Evolutionary conservation across 2,329 filamentous ascomycete species (phyloP).

Genomic region (Arthrobotrys sinensis): DNA sequence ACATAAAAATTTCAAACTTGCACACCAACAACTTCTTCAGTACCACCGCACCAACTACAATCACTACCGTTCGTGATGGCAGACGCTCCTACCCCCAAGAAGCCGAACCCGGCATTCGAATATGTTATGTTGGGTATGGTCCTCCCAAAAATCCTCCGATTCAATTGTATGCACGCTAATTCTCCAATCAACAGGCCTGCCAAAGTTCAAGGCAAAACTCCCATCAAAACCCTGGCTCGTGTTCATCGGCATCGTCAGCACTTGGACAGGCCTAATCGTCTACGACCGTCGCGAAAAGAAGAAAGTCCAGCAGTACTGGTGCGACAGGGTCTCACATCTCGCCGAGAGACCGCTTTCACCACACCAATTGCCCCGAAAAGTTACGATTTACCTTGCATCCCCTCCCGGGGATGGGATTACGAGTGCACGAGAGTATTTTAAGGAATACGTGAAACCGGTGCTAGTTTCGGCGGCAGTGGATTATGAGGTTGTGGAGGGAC

Average conservation of each 20-base stretch:
- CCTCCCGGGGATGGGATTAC: constrained; percentile 90
- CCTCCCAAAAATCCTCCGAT: constrained; percentile 19
- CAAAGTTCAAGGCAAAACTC: constrained; percentile 84
- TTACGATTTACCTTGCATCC: constrained; percentile 87
- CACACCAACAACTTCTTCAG: constrained; percentile 25
- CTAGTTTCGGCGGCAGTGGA: constrained; percentile 90
- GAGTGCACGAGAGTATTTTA: constrained; percentile 91
- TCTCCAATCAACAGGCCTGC: constrained; percentile 75
- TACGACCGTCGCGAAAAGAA: constrained; percentile 95
- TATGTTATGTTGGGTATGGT: constrained; percentile 41
- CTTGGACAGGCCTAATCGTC: constrained; percentile 83
- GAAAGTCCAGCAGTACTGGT: constrained; percentile 87
- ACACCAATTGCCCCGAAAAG: constrained; percentile 82
- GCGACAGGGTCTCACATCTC: constrained; percentile 85
- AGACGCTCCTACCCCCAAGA: constrained; percentile 51
- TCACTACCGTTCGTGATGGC: constrained; percentile 33
- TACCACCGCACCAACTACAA: constrained; percentile 26
- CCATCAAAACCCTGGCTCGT: constrained; percentile 99
- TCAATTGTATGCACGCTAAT: constrained; percentile 19
- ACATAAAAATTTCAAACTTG: constrained; percentile 46
- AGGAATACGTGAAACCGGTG: constrained; percentile 94
- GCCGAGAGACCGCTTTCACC: constrained; percentile 81
- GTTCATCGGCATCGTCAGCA: constrained; percentile 84
- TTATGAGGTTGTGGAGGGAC: constrained; percentile 95
- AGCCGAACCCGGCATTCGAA: constrained; percentile 58